Evolutionary conservation across 2,329 filamentous ascomycete genomes (phyloP).

Genomic region (Xylaria arbuscula): DNA sequence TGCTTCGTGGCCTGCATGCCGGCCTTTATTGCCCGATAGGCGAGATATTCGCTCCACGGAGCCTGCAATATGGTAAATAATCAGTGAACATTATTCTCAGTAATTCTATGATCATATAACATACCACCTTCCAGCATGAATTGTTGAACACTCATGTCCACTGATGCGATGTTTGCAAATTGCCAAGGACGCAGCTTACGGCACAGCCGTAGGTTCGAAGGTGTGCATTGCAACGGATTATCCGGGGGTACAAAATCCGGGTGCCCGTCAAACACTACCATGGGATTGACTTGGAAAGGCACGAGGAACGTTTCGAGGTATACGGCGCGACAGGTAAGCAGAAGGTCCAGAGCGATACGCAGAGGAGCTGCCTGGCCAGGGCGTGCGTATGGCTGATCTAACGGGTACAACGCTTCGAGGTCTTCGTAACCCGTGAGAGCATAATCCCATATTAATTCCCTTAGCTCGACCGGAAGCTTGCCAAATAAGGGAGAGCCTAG

Average conservation of each 20-base stretch:
- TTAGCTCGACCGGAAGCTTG: constrained; percentile 44
- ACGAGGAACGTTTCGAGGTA: constrained; percentile 47
- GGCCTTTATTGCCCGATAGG: constrained; percentile 40
- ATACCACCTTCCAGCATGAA: constrained; percentile 45
- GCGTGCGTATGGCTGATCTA: constrained; percentile 35
- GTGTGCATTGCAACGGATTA: constrained; percentile 36
- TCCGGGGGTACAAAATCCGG: constrained; percentile 37
- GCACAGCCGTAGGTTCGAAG: constrained; percentile 23
- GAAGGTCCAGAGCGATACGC: constrained; percentile 41
- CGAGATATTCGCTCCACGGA: constrained; percentile 43
- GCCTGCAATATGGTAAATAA: constrained; percentile 33
- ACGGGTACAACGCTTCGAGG: constrained; percentile 32
- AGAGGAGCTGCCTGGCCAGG: constrained; percentile 44
- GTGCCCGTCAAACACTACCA: constrained; percentile 42
- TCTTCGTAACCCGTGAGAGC: constrained; percentile 44
- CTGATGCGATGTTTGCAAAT: constrained; percentile 44
- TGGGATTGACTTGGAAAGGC: constrained; percentile 45
- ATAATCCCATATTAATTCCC: constrained; percentile 46
- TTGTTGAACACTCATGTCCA: constrained; percentile 44
- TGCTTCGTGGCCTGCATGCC: constrained; percentile 40
- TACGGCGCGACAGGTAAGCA: constrained; percentile 46
- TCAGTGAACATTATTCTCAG: neutral
- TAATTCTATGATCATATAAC: neutral
- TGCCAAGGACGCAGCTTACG: constrained; percentile 45
- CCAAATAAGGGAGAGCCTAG: constrained; percentile 38